Evolutionary conservation across 768 basidiomycete genomes (phyloP).

Genomic region (Termitomyces sp.): DNA sequence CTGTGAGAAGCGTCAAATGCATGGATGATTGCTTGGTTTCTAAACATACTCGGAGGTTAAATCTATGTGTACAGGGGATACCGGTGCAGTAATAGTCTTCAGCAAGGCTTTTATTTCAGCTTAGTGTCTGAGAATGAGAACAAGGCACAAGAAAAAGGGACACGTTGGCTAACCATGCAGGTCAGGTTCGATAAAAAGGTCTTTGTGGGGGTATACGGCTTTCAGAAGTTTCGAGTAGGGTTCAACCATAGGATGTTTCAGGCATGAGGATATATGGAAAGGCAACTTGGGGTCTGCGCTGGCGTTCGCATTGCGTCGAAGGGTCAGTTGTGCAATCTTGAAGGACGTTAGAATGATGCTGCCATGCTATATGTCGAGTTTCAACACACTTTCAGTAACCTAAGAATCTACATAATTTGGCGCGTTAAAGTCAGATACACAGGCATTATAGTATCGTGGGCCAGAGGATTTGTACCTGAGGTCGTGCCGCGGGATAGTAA

Average conservation of each 20-base stretch:
- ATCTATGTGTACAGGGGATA: not conserved
- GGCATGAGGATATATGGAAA: constrained; percentile 25
- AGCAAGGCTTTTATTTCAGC: constrained; percentile 9
- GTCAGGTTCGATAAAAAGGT: constrained; percentile 28
- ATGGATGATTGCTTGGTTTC: not conserved
- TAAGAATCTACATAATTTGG: constrained; percentile 35
- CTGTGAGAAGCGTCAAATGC: not conserved
- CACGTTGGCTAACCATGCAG: constrained; percentile 22
- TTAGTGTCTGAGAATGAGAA: not conserved
- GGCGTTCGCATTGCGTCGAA: constrained; percentile 24
- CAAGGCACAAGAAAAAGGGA: not conserved
- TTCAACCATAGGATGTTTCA: constrained; percentile 25
- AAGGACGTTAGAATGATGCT: not conserved
- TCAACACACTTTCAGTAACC: constrained; percentile 37
- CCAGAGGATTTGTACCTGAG: constrained; percentile 31
- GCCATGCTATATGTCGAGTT: not conserved
- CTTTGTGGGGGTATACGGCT: constrained; percentile 22
- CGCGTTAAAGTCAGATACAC: not conserved
- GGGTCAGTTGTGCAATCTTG: constrained; percentile 33
- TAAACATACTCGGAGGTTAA: constrained; percentile 6
- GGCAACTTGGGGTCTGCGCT: constrained; percentile 15
- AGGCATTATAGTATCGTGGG: not conserved
- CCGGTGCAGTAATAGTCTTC: constrained; percentile 5
- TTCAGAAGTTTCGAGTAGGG: constrained; percentile 30
- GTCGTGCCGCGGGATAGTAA: constrained; percentile 46